Base-by-base conservation (phyloP, 768 basidiomycete species). In the Naematelia aurantialba region DNA sequence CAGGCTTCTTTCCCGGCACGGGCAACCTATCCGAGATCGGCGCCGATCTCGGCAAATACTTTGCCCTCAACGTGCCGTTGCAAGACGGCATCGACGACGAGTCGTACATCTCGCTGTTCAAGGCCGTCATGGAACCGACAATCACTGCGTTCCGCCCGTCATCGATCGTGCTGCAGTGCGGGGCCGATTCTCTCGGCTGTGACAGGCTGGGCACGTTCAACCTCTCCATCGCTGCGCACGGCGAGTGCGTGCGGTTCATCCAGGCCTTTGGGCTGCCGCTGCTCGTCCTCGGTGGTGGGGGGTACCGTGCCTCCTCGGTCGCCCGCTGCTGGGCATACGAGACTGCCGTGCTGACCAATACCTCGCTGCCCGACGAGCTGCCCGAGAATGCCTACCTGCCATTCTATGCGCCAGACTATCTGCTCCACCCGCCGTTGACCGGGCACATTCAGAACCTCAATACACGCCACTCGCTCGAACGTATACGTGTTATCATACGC, bases 241-340 rank as follows among this genome's bases (percentile, higher is more conserved):
- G 96, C 19, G 94, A 98, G 79, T 99, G 94, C 74, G 92, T 99
- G 27, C 87, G 93, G 73, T 98, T 93, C 75, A 91, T 99, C 52
- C 87, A 93, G 62, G 87, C 87, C 64, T 98, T 89, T 79, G 85
- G 87, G 69, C 84, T 98, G 2, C 94, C 94, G 1, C 79, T 98
- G 13, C 81, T 99, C 17, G 88, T 98, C 29, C 76, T 99, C 4
- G 94, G 94, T 44, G 94, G 94, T 1, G 94, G 94, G 2, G 94
- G 94, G 0, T 99, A 99, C 78, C 92, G 91, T 3, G 89, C 97
- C 76, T 89, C 91, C 72, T 94, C 94, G 73, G 96, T 99, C 65
- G 88, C 89, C 47, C 85, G 94, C n/a, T 99, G 94, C 74, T 99
- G 94, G 94, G 87, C 94, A 30, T 94, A 99, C 80, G 94, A 99